phyloP scores from a whole-genome alignment of 176 grass and related monocot genomes.

The Aegilops bicornis region DNA sequence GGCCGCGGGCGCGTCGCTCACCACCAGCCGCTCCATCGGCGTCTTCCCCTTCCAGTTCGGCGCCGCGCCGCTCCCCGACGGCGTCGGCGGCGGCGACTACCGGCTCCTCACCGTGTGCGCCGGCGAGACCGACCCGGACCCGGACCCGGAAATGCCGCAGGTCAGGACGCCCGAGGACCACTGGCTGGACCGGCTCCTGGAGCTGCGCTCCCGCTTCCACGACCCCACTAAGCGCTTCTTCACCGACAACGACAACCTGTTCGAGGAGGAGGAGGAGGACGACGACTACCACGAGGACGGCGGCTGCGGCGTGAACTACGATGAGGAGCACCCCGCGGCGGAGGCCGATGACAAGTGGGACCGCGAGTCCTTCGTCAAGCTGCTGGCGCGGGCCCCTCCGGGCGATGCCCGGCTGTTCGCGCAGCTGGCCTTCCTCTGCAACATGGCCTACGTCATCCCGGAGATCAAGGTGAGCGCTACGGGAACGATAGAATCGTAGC shows the following conservation, averaged over 20 bases:
- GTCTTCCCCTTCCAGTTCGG: constrained; percentile 65
- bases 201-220: constrained; percentile 70
- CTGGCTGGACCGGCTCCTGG: constrained; percentile 76
- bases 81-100: constrained; percentile 35
- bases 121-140: constrained; percentile 29
- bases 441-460: constrained; percentile 93
- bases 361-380: constrained; percentile 63
- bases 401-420: constrained; percentile 69
- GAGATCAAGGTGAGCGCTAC: constrained; percentile 73
- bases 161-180: constrained; percentile 35
- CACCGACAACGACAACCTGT: constrained; percentile 14
- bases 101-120: constrained; percentile 51
- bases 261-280: constrained; percentile 7
- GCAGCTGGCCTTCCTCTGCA: constrained; percentile 92
- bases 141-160: constrained; percentile 14
- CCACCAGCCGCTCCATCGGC: constrained; percentile 67
- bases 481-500: neutral
- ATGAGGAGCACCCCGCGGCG: constrained; percentile 31
- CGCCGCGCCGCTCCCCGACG: constrained; percentile 46
- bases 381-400: constrained; percentile 61
- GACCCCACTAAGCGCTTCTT: constrained; percentile 42
- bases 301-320: constrained; percentile 75
- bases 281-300: constrained; percentile 29
- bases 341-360: constrained; percentile 57
- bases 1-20: constrained; percentile 45